Evolutionary conservation across 2,329 filamentous ascomycete genomes (phyloP), one percentile per base, ranked within the genome.

Genomic region (Clarireedia monteithiana): DNA sequence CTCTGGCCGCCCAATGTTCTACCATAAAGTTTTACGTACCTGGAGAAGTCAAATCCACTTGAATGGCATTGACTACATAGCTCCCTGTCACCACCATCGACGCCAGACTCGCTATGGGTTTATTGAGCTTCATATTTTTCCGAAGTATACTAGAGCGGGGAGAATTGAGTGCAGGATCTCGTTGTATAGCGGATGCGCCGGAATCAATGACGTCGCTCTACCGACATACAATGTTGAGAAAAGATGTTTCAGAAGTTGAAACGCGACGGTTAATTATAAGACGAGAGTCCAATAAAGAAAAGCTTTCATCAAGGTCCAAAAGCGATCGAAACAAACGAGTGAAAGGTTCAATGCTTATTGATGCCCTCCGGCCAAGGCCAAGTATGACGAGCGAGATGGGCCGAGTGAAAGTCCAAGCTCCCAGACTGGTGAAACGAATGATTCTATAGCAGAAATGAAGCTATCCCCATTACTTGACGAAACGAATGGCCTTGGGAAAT

Each of bases 41-140:
- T 30, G 58, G 27, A 46, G 65, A 67, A 45, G 26, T 60, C 24
- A 66, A 49, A 55, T 66, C 65, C 3, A 67, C n/a, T 47, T 45
- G 34, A 48, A 67, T 62, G 20, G 62, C 59, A 47, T 60, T 51
- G 9, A 49, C 58, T 23, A 64, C 30, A 48, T 57, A 57, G 49
- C 48, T 55, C 6, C 57, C 54, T 23, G 57, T 50, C 15, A 62
- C 17, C 10, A 59, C 23, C 6, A 57, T 54, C 47, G 52, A 42
- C 24, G 56, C 58, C 3, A 57, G 15, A 38, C 10, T 7, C 7
- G 24, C 36, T 47, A 39, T 1, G 1, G 40, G 39, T 3, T 26
- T 46, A 3, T 30, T 30, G 5, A 52, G 14, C 53, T 47, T 56
- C 53, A 56, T 56, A 4, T 4, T 52, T 24, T 10, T 17, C 15